Base-by-base conservation (phyloP, 2,329 filamentous ascomycete species). In the Penicillium vulpinum region DNA sequence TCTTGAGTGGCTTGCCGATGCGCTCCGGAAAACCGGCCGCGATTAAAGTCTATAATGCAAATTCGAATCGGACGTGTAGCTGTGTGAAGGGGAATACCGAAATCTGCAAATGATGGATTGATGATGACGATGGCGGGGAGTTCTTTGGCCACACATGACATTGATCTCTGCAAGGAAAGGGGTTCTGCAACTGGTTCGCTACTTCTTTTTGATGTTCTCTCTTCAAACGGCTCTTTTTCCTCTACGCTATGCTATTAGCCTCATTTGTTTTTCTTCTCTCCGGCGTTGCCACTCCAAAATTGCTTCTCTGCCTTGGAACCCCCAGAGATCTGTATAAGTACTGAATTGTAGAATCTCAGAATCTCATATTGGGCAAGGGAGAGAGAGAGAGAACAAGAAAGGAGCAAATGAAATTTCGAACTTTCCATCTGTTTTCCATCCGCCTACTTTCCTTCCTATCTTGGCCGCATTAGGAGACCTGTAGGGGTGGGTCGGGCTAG, bases 1-100 rank as follows among this genome's bases (percentile, higher is more conserved):
- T 88, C 91, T 97, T 73, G 92, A 93, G 83, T 93, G 90, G 89
- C 87, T 92, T 74, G 88, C 89, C 77, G 88, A 85, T 77, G 89
- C 89, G 73, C 87, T 94, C 78, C 86, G 88, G 79, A 92, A 92
- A 85, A 75, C 77, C 59, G 78, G 78, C 67, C 78, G 77, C 72
- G 76, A 78, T 65, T 81, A 78, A 73, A 69, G 65, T 63, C 61
- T 66, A 63, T 68, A 68, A 68, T 71, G 63, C 64, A 58, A 72
- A 64, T 64, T 64, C 65, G 66, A 68, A 63, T 47, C 61, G 56
- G 56, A 54, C 51, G 45, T 54, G 60, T 66, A 65, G 64, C 55
- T 59, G 61, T 58, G 57, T 54, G 47, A 49, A 51, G 52, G 64
- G 63, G 64, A 66, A 70, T 69, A 71, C 67, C 56, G 60, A 68